Conservation (phyloP, 225 moss, liverwort and hornwort genomes). For the Rhytidiadelphus loreus region DNA sequence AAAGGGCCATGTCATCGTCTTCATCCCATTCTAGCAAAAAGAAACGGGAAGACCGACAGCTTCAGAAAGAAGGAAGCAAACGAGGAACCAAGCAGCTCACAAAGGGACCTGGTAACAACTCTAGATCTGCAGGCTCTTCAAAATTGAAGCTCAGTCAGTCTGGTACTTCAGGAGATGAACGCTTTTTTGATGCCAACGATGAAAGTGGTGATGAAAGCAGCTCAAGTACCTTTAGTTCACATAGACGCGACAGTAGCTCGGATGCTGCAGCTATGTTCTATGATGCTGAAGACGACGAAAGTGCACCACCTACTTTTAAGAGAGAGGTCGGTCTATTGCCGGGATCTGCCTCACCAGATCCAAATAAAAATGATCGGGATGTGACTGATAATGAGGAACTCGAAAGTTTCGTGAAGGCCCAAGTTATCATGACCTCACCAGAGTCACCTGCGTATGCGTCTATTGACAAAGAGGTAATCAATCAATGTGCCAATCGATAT, state of each 20-base stretch:
- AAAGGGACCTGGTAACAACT: not conserved
- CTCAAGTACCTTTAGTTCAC: conserved; percentile 14
- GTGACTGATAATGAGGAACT: conserved; percentile 38
- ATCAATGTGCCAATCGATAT: not conserved
- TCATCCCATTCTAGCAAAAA: not conserved
- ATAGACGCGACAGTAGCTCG: conserved; percentile 10
- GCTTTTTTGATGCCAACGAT: conserved; percentile 92
- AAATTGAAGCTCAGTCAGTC: conserved; percentile 13
- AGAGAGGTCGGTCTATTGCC: conserved; percentile 71
- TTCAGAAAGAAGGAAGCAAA: conserved; percentile 4
- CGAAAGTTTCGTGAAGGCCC: conserved; percentile 81
- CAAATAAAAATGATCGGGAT: conserved; percentile 25
- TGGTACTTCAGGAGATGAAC: conserved; percentile 42
- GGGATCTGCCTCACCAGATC: conserved; percentile 12
- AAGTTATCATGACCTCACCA: conserved; percentile 63
- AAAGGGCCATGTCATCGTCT: conserved; percentile 6
- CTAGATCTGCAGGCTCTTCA: not conserved
- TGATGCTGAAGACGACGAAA: conserved; percentile 48
- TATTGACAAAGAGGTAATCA: conserved; percentile 77
- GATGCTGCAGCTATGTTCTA: conserved; percentile 60
- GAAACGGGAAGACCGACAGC: not conserved
- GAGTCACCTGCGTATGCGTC: conserved; percentile 73
- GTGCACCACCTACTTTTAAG: conserved; percentile 66
- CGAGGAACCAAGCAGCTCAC: conserved; percentile 2
- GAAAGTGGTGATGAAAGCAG: conserved; percentile 44